Percentiles rank a stretch among this genome's conserved stretches.
Evolutionary conservation across 768 basidiomycete species (phyloP).

Genomic region (Arthromyces matolae): DNA sequence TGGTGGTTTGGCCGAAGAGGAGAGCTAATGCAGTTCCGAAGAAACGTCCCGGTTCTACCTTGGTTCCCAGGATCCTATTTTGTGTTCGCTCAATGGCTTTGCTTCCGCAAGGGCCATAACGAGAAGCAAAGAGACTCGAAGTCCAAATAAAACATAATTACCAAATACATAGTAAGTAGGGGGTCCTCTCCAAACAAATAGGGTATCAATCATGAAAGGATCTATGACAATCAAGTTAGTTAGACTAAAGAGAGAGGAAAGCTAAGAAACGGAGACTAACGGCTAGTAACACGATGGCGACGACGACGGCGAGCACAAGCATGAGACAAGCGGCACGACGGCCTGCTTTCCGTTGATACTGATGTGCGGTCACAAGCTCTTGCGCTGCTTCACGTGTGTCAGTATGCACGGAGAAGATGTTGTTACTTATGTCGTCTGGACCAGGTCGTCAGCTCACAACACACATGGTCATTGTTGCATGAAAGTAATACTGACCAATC

Average conservation of each 20-base stretch:
- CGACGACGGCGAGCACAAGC: slow-evolving; percentile 82
- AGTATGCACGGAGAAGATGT: slow-evolving; percentile 80
- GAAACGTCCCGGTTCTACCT: too few species aligned
- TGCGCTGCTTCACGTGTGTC: slow-evolving; percentile 82
- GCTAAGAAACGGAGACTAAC: slow-evolving; percentile 48
- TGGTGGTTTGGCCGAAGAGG: too few species aligned
- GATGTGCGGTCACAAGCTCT: slow-evolving; percentile 85
- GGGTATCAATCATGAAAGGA: slow-evolving; percentile 15
- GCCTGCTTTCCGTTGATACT: slow-evolving; percentile 93
- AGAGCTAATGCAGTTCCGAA: too few species aligned
- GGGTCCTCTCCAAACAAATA: slow-evolving; percentile 1
- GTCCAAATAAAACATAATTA: slow-evolving; percentile 12
- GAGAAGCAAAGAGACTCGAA: neutral
- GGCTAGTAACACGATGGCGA: slow-evolving; percentile 85
- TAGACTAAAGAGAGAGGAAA: neutral
- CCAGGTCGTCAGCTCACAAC: neutral
- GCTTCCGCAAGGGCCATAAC: too few species aligned
- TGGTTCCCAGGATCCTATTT: too few species aligned
- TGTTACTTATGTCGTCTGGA: slow-evolving; percentile 91
- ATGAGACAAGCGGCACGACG: slow-evolving; percentile 86
- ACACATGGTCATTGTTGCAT: too few species aligned
- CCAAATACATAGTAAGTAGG: slow-evolving; percentile 10
- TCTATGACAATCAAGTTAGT: slow-evolving; percentile 2
- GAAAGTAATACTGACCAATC: slow-evolving; percentile 60
- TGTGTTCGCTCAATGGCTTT: too few species aligned